Conservation (phyloP, 169 alveolate species). For the Plasmodium falciparum region DNA sequence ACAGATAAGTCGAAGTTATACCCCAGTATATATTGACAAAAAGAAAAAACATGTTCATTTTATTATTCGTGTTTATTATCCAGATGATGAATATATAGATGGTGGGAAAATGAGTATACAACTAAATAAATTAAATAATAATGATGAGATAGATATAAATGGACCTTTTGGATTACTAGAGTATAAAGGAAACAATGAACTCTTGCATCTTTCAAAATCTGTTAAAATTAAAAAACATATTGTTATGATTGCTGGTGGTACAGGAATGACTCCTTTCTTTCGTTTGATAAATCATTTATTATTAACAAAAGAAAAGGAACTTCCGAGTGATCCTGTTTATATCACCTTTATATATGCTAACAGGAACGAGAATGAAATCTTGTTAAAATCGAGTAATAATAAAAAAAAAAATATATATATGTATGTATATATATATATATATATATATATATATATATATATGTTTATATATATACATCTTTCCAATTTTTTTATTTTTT, state of each 20-base stretch:
- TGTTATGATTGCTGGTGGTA: constrained; percentile 86
- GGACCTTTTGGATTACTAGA: constrained; percentile 75
- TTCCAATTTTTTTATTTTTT: not conserved
- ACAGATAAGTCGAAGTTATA: constrained; percentile 78
- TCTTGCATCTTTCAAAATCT: constrained; percentile 30
- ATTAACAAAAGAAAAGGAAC: constrained; percentile 17
- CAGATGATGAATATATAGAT: constrained; percentile 78
- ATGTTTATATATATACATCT: not conserved
- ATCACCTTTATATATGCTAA: constrained; percentile 73
- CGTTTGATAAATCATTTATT: constrained; percentile 77
- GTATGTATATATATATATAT: not conserved
- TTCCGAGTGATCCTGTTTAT: not conserved
- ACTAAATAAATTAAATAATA: constrained; percentile 5
- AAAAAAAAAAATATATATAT: not conserved
- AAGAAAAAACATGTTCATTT: constrained; percentile 80
- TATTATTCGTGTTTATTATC: constrained; percentile 83
- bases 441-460: not conserved
- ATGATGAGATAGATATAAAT: constrained; percentile 11
- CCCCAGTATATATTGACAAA: constrained; percentile 84
- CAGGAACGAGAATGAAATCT: constrained; percentile 69
- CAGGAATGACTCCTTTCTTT: constrained; percentile 87
- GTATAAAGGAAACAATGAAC: constrained; percentile 57
- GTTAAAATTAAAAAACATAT: constrained; percentile 70
- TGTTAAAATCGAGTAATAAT: constrained; percentile 37
- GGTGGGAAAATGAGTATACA: constrained; percentile 82